Conservation (phyloP, 148 eudicot genomes). For the Chenopodium formosanum region DNA sequence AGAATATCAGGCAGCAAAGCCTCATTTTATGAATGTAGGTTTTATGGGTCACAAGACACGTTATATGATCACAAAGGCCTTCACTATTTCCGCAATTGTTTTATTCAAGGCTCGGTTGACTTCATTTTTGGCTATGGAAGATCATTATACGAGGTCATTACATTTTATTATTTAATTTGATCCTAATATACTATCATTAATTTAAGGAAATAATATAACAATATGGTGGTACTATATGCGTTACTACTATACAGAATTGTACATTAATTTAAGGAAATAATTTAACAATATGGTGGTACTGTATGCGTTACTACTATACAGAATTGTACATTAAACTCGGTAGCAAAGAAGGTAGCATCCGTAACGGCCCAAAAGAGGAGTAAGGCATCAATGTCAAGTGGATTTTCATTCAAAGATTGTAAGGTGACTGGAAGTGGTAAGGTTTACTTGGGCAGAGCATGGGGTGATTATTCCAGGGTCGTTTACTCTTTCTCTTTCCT, state of each 20-base stretch:
- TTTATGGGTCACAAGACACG: conserved; percentile 63
- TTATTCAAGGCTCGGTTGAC: conserved; percentile 70
- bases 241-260: conserved; percentile 18
- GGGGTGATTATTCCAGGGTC: conserved; percentile 69
- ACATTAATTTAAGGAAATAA: not conserved
- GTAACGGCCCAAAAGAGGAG: conserved; percentile 66
- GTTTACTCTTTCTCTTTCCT: conserved; percentile 62
- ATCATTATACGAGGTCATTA: conserved; percentile 48
- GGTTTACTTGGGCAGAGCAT: conserved; percentile 66
- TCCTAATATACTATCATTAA: no score
- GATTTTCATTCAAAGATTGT: conserved; percentile 63
- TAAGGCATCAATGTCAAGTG: conserved; percentile 41
- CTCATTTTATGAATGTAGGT: conserved; percentile 55
- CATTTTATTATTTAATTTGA: no score
- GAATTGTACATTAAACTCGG: conserved; percentile 44
- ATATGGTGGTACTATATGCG: no score
- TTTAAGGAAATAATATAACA: no score
- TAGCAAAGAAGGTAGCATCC: conserved; percentile 54
- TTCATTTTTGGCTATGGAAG: conserved; percentile 67
- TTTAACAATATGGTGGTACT: no score
- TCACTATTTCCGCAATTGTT: conserved; percentile 57
- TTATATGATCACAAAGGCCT: conserved; percentile 69
- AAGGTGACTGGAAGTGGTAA: conserved; percentile 49
- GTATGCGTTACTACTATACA: no score
- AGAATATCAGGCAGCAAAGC: conserved; percentile 59